phyloP scores from a whole-genome alignment of 1,139 yeast species.

The Meyerozyma guilliermondii region DNA sequence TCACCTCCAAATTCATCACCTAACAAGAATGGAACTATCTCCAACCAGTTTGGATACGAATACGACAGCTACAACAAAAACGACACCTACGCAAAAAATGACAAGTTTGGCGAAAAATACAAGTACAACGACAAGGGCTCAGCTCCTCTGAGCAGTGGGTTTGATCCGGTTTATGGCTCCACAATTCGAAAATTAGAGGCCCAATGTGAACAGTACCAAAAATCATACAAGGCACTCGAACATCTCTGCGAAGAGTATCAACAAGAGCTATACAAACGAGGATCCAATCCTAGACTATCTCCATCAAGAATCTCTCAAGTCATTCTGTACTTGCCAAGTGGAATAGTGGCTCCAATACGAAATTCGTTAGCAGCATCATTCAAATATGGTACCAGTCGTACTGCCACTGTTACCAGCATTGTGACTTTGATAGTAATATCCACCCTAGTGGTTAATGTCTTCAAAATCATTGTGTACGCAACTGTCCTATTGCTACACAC shows the following conservation, averaged over 20 bases:
- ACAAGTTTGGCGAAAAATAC: no score
- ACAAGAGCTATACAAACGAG: constrained; percentile 17
- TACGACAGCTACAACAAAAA: neutral
- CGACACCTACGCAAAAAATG: no score
- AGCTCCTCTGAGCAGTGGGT: neutral
- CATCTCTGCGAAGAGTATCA: constrained; percentile 20
- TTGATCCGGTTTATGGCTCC: neutral
- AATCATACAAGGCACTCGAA: constrained; percentile 7
- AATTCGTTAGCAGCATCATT: constrained; percentile 12
- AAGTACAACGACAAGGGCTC: neutral
- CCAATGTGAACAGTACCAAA: constrained; percentile 1
- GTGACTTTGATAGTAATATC: constrained; percentile 7
- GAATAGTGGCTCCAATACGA: constrained; percentile 20
- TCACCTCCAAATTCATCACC: neutral
- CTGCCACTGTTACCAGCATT: constrained; percentile 6
- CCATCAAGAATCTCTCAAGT: neutral
- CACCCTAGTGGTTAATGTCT: constrained; percentile 9
- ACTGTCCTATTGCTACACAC: constrained; percentile 7
- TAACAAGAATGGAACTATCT: neutral
- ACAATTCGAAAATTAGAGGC: neutral
- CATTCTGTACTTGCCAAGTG: neutral
- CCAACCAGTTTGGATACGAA: no score
- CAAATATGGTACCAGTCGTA: constrained; percentile 12
- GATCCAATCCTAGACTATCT: constrained; percentile 11
- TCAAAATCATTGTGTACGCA: constrained; percentile 13